A percentile compares a stretch with the other conserved stretches of the same genome.
Conservation (phyloP, 768 basidiomycete species). For the Leccinum fibrillosum region DNA sequence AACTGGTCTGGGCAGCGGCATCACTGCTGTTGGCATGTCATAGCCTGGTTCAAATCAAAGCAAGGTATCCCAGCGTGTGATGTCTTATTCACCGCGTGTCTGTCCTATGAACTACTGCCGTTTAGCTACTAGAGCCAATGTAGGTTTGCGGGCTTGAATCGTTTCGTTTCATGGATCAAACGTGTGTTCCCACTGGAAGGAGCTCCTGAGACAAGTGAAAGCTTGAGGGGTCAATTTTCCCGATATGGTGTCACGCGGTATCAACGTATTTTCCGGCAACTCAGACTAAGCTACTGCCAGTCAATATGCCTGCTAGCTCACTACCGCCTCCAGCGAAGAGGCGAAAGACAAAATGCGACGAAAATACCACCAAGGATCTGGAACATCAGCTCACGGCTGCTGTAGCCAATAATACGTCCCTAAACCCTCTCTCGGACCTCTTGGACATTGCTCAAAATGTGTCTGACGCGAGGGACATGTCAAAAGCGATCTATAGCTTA, state of each 20-base stretch:
- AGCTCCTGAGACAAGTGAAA: background rate
- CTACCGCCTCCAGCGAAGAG: conserved; percentile 53
- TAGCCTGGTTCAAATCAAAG: background rate
- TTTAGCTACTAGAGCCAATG: background rate
- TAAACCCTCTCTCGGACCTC: conserved; percentile 79
- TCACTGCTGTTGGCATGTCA: background rate
- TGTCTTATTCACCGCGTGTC: background rate
- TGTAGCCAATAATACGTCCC: conserved; percentile 51
- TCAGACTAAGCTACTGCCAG: background rate
- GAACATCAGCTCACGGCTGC: conserved; percentile 58
- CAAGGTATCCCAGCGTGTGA: background rate
- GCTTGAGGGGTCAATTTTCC: conserved; percentile 2
- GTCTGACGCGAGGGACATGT: conserved; percentile 53
- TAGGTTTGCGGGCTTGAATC: background rate
- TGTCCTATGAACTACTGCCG: background rate
- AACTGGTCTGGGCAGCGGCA: background rate
- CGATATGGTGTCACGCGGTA: background rate
- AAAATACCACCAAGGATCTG: conserved; percentile 38
- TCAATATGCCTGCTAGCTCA: conserved; percentile 37
- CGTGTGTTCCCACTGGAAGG: background rate
- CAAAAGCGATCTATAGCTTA: conserved; percentile 76
- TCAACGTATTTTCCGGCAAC: background rate
- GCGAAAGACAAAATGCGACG: conserved; percentile 37
- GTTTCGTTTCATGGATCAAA: background rate
- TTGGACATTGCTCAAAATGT: conserved; percentile 51